Evolutionary conservation across 2,329 filamentous ascomycete species (phyloP).

Genomic region (Coniella lustricola): DNA sequence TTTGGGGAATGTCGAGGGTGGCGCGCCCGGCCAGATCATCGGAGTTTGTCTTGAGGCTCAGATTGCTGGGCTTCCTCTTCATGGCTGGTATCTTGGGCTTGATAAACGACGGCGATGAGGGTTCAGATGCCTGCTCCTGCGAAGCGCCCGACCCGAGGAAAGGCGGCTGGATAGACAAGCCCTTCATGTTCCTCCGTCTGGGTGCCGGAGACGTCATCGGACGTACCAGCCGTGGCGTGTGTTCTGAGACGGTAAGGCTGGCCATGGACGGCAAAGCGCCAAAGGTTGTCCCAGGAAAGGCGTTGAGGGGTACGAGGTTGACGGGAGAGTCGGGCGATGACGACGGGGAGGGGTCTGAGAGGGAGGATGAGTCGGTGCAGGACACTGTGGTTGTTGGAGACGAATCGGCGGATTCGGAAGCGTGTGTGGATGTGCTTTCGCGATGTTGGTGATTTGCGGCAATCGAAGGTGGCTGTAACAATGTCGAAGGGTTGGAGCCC

Average conservation of each 20-base stretch:
- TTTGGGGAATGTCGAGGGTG: slow-evolving; percentile 47
- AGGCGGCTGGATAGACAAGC: slow-evolving; percentile 68
- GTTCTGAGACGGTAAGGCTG: slow-evolving; percentile 39
- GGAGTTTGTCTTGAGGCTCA: slow-evolving; percentile 69
- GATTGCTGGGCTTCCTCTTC: slow-evolving; percentile 68
- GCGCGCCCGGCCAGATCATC: slow-evolving; percentile 45
- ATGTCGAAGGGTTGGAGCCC: slow-evolving; percentile 25
- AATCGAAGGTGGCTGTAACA: slow-evolving; percentile 30
- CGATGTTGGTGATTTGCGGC: slow-evolving; percentile 61
- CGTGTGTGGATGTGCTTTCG: slow-evolving; percentile 71
- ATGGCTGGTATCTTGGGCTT: slow-evolving; percentile 67
- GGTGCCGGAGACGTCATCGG: slow-evolving; percentile 64
- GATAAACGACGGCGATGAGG: slow-evolving; percentile 69
- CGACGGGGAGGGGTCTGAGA: slow-evolving; percentile 84
- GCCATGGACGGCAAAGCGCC: slow-evolving; percentile 39
- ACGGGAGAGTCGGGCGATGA: slow-evolving; percentile 87
- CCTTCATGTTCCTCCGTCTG: slow-evolving; percentile 77
- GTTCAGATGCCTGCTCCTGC: slow-evolving; percentile 52
- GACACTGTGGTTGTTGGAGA: slow-evolving; percentile 93
- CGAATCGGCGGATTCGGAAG: slow-evolving; percentile 81
- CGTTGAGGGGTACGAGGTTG: slow-evolving; percentile 63
- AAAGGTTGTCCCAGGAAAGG: slow-evolving; percentile 58
- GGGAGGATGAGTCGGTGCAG: slow-evolving; percentile 82
- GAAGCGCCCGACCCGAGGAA: slow-evolving; percentile 39
- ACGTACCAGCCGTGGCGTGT: slow-evolving; percentile 35